These are phyloP conservation scores for Paracoccidioides lutzii DNA, from an alignment of 2,329 filamentous ascomycete species.

Conservation along the genomic window DNA sequence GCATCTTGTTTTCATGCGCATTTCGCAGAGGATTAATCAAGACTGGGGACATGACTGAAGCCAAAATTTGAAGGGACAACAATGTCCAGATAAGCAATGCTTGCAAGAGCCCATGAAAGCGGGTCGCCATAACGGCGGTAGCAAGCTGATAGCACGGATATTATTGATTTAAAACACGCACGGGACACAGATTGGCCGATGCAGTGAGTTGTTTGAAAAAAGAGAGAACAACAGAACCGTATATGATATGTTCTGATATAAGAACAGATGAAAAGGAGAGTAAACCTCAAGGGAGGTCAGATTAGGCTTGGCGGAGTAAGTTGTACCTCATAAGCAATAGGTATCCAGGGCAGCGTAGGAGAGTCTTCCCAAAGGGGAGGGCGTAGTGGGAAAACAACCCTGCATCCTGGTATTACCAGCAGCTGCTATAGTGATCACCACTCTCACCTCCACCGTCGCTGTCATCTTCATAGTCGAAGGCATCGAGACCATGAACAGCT, in stretches of 20 bases:
- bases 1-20: neutral
- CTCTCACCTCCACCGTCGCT: too few species aligned
- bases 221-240: neutral
- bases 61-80: neutral
- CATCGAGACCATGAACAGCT: too few species aligned
- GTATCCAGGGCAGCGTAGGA: neutral
- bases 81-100: neutral
- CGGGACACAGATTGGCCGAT: neutral
- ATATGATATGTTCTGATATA: too few species aligned
- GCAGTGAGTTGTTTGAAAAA: neutral
- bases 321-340: neutral
- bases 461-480: too few species aligned
- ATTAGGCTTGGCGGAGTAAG: neutral
- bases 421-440: too few species aligned
- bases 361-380: too few species aligned
- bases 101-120: neutral
- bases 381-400: too few species aligned
- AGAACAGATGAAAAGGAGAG: too few species aligned
- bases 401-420: too few species aligned
- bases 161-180: neutral
- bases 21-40: neutral
- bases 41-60: neutral
- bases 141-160: neutral
- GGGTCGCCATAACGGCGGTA: neutral
- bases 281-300: neutral